Base-by-base conservation (phyloP, 768 basidiomycete genomes). In the Crepidotus variabilis region DNA sequence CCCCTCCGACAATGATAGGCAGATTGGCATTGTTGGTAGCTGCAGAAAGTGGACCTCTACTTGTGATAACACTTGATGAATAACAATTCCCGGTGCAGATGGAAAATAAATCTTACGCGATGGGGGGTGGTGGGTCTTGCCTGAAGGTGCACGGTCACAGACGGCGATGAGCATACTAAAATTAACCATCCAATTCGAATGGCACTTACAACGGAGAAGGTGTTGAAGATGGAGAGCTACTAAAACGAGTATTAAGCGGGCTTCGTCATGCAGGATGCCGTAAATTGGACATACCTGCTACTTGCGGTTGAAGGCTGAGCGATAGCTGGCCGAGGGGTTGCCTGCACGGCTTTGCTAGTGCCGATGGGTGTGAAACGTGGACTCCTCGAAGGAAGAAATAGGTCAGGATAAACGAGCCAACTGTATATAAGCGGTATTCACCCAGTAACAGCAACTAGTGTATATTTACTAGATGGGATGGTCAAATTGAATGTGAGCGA, bases 361-460 rank as follows among this genome's bases (percentile, higher is more conserved):
- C 39, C 39, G 39, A 43, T 43, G 18, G 4, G 13, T 3, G 4
- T 20, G 39, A 16, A 43, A 5, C 39, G 39, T 43, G 39, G 39
- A 43, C 39, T 43, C 39, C 39, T 43, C 39, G 18, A 43, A 20
- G 18, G 28, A 28, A 28, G 28, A 28, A 28, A 28, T 28, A 28
- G 8, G 28, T 28, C 28, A 28, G 28, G 28, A 28, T 28, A 28
- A 28, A 13, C 43, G n/a, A 46, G 2, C 3, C 43, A n/a, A 11
- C 43, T 46, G 43, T 11, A 4, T 3, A 6, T 6, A 21, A 46
- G 21, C 2, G 6, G 43, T n/a, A 46, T n/a, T 24, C 34, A 56
- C 55, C 50, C 45, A 34, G 49, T 32, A 28, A 56, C 50, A 10
- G 55, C 55, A 21, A 56, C 43, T 21, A 56, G 55, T 11, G 28